These are phyloP conservation scores for Tulasnella sp. DNA, from an alignment of 768 basidiomycete species.

Conservation along the genomic window DNA sequence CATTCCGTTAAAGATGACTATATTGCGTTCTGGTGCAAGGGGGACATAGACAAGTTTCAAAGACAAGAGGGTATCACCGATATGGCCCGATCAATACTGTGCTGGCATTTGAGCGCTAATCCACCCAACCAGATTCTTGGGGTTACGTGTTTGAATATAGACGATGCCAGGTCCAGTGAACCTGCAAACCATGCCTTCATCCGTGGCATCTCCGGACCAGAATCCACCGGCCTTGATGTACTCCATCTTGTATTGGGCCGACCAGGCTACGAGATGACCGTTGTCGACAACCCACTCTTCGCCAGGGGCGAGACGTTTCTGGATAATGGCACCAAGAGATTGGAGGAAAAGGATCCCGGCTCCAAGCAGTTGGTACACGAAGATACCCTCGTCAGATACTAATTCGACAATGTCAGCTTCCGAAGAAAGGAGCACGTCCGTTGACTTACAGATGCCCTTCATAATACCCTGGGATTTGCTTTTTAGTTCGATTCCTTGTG, in stretches of 20 bases:
- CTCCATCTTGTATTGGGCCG: conserved; percentile 27
- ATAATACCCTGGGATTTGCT: conserved; percentile 25
- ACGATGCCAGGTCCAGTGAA: conserved; percentile 29
- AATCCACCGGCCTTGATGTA: conserved; percentile 27
- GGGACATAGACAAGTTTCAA: no score
- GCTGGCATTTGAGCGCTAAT: conserved; percentile 25
- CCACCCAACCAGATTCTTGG: conserved; percentile 25
- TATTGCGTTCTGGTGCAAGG: no score
- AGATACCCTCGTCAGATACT: conserved; percentile 30
- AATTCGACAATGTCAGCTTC: neutral
- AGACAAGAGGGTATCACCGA: no score
- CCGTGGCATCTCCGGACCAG: conserved; percentile 24
- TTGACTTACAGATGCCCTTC: conserved; percentile 27
- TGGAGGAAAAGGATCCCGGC: conserved; percentile 26
- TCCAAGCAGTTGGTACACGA: conserved; percentile 23
- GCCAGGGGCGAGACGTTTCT: conserved; percentile 23
- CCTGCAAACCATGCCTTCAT: conserved; percentile 28
- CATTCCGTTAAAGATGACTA: no score
- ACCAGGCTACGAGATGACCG: conserved; percentile 30
- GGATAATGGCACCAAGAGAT: conserved; percentile 26
- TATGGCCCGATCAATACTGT: no score
- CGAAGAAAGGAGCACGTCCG: no score
- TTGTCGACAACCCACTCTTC: conserved; percentile 30
- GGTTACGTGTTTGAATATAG: conserved; percentile 28
- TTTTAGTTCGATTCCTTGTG: conserved; percentile 22